phyloP scores from a whole-genome alignment of 108 stramenopile genomes.

The Cyclotella atomus region DNA sequence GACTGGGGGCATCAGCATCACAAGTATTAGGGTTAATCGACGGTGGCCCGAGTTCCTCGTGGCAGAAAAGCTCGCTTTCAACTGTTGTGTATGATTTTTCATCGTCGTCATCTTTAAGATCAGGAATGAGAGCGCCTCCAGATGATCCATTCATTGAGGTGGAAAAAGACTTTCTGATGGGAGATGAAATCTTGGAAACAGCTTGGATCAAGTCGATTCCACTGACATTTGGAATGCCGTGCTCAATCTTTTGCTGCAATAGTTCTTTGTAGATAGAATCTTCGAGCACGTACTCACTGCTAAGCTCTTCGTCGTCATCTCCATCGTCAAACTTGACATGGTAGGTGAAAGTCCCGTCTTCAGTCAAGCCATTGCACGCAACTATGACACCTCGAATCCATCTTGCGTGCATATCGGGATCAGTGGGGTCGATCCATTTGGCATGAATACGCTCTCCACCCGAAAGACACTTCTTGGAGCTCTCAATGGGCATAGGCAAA shows the following conservation, averaged over 20 bases:
- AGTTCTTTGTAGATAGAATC: slow-evolving; percentile 28
- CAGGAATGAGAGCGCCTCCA: background rate
- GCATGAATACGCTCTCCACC: slow-evolving; percentile 39
- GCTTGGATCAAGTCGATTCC: slow-evolving; percentile 26
- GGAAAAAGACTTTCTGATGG: slow-evolving; percentile 5
- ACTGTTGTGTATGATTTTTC: background rate
- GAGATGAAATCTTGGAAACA: slow-evolving; percentile 26
- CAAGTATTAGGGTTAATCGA: slow-evolving; percentile 5
- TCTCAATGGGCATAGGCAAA: slow-evolving; percentile 15
- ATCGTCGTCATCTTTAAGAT: slow-evolving; percentile 4
- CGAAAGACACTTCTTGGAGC: slow-evolving; percentile 8
- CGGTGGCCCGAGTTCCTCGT: slow-evolving; percentile 30
- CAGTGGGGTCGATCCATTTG: slow-evolving; percentile 43
- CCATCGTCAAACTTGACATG: slow-evolving; percentile 48
- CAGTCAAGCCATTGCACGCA: slow-evolving; percentile 20
- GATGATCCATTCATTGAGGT: background rate
- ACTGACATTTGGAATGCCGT: slow-evolving; percentile 8
- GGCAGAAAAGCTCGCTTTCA: slow-evolving; percentile 25
- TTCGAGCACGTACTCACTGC: slow-evolving; percentile 16
- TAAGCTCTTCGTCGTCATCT: slow-evolving; percentile 44
- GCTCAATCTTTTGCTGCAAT: slow-evolving; percentile 32
- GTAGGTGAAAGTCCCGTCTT: slow-evolving; percentile 10
- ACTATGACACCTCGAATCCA: slow-evolving; percentile 37
- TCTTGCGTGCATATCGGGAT: slow-evolving; percentile 40
- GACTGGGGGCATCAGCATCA: slow-evolving; percentile 7